Conservation (phyloP, 148 eudicot species). For the Euryodendron excelsum region DNA sequence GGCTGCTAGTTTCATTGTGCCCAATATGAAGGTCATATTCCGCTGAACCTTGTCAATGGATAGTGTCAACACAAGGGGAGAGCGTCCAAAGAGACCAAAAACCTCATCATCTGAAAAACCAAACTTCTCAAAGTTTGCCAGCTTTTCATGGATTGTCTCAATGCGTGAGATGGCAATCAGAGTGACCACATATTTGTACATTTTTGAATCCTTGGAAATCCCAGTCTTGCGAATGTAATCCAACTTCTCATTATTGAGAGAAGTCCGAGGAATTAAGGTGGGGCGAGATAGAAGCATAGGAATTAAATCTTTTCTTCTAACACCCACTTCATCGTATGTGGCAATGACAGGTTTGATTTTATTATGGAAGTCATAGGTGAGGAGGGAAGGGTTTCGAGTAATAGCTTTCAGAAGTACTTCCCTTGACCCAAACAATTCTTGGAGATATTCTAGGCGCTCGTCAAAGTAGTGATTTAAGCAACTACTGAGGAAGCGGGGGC, state of each 20-base stretch:
- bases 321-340: conserved; percentile 51
- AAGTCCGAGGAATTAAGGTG: conserved; percentile 50
- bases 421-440: conserved; percentile 54
- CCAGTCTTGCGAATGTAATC: conserved; percentile 63
- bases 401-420: conserved; percentile 53
- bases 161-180: conserved; percentile 60
- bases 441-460: conserved; percentile 43
- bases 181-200: conserved; percentile 72
- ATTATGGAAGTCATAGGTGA: conserved; percentile 51
- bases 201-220: conserved; percentile 46
- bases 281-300: conserved; percentile 59
- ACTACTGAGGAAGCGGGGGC: conserved; percentile 56
- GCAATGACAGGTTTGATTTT: conserved; percentile 44
- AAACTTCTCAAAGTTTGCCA: conserved; percentile 62
- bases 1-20: conserved; percentile 57
- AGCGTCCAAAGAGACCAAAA: conserved; percentile 50
- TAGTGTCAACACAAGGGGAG: conserved; percentile 53
- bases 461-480: conserved; percentile 35
- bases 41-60: conserved; percentile 73
- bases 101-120: conserved; percentile 72
- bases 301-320: conserved; percentile 44
- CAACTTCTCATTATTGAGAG: conserved; percentile 53
- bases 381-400: conserved; percentile 67
- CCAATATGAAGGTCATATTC: conserved; percentile 66
- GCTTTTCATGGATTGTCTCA: conserved; percentile 64